phyloP scores from a whole-genome alignment of 2,329 filamentous ascomycete species.

The Cadophora malorum region DNA sequence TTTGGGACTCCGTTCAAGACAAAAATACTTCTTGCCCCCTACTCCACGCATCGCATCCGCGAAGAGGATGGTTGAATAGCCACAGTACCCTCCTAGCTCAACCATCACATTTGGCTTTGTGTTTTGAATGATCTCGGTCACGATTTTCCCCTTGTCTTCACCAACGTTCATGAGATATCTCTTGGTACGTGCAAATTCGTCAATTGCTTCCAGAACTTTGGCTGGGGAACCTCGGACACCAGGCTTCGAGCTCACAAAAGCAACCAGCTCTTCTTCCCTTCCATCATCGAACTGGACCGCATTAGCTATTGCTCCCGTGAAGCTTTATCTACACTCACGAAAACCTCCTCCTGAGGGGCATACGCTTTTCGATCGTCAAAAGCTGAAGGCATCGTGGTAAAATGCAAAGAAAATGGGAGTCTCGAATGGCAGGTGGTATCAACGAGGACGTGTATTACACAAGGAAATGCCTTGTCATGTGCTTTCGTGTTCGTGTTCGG shows the following conservation, averaged over 20 bases:
- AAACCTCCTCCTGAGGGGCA: slow-evolving; percentile 37
- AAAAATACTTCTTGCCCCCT: slow-evolving; percentile 71
- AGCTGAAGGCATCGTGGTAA: slow-evolving; percentile 4
- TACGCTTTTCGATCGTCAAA: slow-evolving; percentile 40
- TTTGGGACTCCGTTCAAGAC: slow-evolving; percentile 75
- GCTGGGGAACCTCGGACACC: slow-evolving; percentile 68
- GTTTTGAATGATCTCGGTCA: slow-evolving; percentile 70
- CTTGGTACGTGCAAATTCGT: slow-evolving; percentile 68
- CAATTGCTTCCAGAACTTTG: slow-evolving; percentile 71
- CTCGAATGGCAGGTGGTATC: too few species aligned
- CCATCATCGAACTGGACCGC: slow-evolving; percentile 66
- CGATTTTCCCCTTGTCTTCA: slow-evolving; percentile 73
- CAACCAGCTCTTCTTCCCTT: slow-evolving; percentile 74
- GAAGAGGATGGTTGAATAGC: slow-evolving; percentile 82
- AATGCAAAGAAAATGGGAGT: too few species aligned
- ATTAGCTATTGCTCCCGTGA: not conserved
- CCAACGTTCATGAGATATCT: slow-evolving; percentile 85
- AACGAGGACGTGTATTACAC: not conserved
- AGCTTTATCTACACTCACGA: slow-evolving; percentile 29
- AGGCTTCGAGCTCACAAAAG: slow-evolving; percentile 68
- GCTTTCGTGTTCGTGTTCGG: slow-evolving; percentile 3
- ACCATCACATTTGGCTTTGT: slow-evolving; percentile 73
- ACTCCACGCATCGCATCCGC: slow-evolving; percentile 67
- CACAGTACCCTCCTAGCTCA: slow-evolving; percentile 81
- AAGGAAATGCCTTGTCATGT: not conserved